phyloP scores from a whole-genome alignment of 495 filamentous ascomycete genomes.

The Penicillium parvum region DNA sequence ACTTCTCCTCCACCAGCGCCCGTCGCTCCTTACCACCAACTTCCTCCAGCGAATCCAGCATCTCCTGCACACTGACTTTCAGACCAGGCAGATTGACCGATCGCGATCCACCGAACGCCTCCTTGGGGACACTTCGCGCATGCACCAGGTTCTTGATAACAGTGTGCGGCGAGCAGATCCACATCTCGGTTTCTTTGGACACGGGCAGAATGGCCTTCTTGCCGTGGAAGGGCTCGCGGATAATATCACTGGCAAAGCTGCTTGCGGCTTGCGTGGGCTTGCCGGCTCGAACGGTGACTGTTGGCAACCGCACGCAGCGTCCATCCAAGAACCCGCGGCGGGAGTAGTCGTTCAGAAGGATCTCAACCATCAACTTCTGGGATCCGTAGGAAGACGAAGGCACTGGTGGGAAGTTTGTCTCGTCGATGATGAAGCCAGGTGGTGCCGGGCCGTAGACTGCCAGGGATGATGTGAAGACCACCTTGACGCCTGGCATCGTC shows the following conservation, averaged over 20 bases:
- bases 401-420: conserved; percentile 55
- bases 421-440: conserved; percentile 44
- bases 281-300: conserved; percentile 69
- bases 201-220: conserved; percentile 62
- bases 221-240: conserved; percentile 61
- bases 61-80: conserved; percentile 65
- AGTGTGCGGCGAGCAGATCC: conserved; percentile 63
- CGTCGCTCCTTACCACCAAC: conserved; percentile 66
- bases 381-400: conserved; percentile 71
- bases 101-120: conserved; percentile 51
- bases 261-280: conserved; percentile 71
- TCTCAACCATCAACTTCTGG: conserved; percentile 74
- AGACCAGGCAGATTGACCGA: conserved; percentile 72
- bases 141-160: conserved; percentile 68
- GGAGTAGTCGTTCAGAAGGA: conserved; percentile 70
- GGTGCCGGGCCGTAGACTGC: conserved; percentile 59
- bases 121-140: conserved; percentile 52
- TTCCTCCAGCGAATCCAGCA: conserved; percentile 67
- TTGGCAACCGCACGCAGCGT: conserved; percentile 65
- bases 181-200: conserved; percentile 50
- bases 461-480: conserved; percentile 55
- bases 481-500: conserved; percentile 55
- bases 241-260: conserved; percentile 70
- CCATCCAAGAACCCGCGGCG: conserved; percentile 66
- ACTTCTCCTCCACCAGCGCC: conserved; percentile 59